Evolutionary conservation across 31 red algal species (phyloP), one percentile per base, ranked within the genome.

Genomic region (Bonnemaisonia californica): DNA sequence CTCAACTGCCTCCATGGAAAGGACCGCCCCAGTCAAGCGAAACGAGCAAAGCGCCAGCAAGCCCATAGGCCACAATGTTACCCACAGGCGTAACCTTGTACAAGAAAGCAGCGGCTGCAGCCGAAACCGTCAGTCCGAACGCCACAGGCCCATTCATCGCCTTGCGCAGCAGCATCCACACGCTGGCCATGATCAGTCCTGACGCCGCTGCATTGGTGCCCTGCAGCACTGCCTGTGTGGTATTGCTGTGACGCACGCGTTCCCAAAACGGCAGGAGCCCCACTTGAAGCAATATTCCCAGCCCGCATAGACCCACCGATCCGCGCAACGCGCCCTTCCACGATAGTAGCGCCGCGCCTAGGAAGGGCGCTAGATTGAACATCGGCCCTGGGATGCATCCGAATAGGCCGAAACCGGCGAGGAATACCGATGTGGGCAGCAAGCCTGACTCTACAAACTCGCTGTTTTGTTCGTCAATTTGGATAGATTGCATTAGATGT

Each of bases 361-460:
- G 48, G 56, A 94, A 94, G 29, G 76, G 74, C 4, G 91, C 80
- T 22, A 94, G 42, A 72, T 94, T 94, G 71, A 94, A 94, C 79
- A 94, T 82, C 23, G 91, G 91, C 1, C 91, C 91, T 4, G 91
- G 90, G 13, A 87, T 69, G 38, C 62, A 68, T 24, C 85, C 83
- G 34, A 87, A 81, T 8, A 93, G 83, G 1, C 68, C 83, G 56
- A 93, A 93, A 40, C 90, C 90, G 5, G 71, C 69, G 18, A 93
- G 66, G 57, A 93, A 93, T 1, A 87, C 83, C 18, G 68, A 40
- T 8, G 72, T 58, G 28, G 90, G 79, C n/a, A 93, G 35, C 4
- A 76, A 55, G 51, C 83, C 76, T 1, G 73, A 61, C 38, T 71
- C 84, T 4, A 93, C 83, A 58, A 93, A 59, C 26, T 87, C 83